Base-by-base conservation (phyloP, 2,329 filamentous ascomycete genomes). In the Fusarium equiseti region DNA sequence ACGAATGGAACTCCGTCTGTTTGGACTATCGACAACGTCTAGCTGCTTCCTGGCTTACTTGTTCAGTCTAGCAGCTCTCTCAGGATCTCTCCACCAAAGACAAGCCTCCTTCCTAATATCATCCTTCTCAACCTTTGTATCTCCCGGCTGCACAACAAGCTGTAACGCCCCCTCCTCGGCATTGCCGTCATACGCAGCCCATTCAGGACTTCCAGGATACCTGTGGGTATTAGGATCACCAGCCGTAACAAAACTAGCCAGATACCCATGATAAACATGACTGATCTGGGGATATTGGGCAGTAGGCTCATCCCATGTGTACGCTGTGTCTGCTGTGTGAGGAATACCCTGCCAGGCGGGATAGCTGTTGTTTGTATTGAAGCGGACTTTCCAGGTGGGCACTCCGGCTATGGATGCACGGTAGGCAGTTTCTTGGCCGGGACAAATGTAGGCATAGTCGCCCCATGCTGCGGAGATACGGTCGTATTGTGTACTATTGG, bases 361-460 rank as follows among this genome's bases (percentile, higher is more conserved):
- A 20, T 69, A 76, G 26, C 64, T 74, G 43, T 80, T 76, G 38
- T 79, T 80, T 3, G 80, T 80, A 67, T 81, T 79, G 73, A 82
- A 82, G 5, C 79, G 77, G 12, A 77, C 58, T 52, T 81, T 81
- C 80, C 80, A 82, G 0, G 77, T 79, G 0, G 81, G 79, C 0
- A 79, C 76, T 0, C 74, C 76, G 6, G 77, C 78, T 0, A 56
- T 52, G 0, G 81, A 79, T 22, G 79, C 73, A 10, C 81, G 76
- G 35, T 81, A 77, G 2, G 82, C 81, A 1, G 82, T 84, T 61
- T 84, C 83, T n/a, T 84, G 82, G 1, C 79, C 79, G 0, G 83
- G 78, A 22, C 82, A 84, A 18, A 82, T 80, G 61, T 84, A 84
- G 31, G 79, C 82, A 52, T 82, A 84, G 68, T 85, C 83, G 16